Base-by-base conservation (phyloP, 169 alveolate genomes). In the Theileria annulata region DNA sequence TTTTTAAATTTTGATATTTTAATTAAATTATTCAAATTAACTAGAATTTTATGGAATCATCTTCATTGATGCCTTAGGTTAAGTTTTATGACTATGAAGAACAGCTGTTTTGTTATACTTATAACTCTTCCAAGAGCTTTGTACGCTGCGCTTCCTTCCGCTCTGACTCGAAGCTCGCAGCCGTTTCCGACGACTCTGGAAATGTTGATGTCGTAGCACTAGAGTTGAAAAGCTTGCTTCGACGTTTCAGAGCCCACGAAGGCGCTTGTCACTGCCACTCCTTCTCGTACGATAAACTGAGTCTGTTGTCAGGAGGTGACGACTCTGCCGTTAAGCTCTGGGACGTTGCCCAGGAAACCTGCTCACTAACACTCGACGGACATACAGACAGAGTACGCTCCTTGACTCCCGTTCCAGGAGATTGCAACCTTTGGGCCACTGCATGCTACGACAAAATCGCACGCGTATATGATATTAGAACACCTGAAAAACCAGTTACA, bases 181-280 rank as follows among this genome's bases (percentile, higher is more conserved):
- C 86, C 10, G 86, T 76, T 21, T 67, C 89, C 0, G 89, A 82
- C 51, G 86, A 82, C 49, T 74, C 81, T 15, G 89, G 89, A 13
- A 48, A 67, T 78, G 35, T 82, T n/a, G 76, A 82, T n/a, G 76
- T 82, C 0, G 35, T 82, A 6, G 89, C 89, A 4, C 35, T 76
- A 47, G 71, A 21, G 23, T 70, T 82, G 63, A 82, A 82, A 80
- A 67, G 86, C 21, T 47, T 49, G 33, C 77, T 82, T 6, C 31
- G 59, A 27, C 62, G 68, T 42, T 82, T 74, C 67, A 74, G 60
- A 3, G 89, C 89, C 0, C 89, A 82, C 49, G 77, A 82, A 23
- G 80, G 79, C 0, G 62, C 89, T 6, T 35, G 67, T 28, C 72
- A 82, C 75, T 62, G 80, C 47, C 76, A 19, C 47, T 35, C 23